A percentile compares a stretch with the other conserved stretches of the same genome.
Evolutionary conservation across 2,329 filamentous ascomycete genomes (phyloP).

Genomic region (Pseudogymnoascus sp.): DNA sequence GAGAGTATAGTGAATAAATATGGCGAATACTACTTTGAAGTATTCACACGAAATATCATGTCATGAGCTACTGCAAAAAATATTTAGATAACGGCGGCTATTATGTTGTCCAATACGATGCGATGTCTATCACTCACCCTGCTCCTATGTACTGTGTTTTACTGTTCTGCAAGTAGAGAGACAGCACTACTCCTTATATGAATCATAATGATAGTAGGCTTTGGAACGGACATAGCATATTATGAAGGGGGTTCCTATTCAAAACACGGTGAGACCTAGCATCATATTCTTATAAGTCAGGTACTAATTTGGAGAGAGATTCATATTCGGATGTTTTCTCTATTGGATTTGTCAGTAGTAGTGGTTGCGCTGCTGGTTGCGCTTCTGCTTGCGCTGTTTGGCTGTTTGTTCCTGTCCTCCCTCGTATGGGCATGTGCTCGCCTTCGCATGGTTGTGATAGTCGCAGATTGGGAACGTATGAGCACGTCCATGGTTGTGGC

Average conservation of each 20-base stretch:
- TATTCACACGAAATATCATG: background rate
- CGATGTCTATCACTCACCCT: background rate
- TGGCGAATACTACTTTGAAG: background rate
- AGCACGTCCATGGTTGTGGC: background rate
- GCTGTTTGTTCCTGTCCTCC: background rate
- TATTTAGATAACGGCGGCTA: background rate
- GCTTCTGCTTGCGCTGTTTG: background rate
- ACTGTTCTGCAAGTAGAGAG: background rate
- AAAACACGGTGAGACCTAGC: background rate
- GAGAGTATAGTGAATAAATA: background rate
- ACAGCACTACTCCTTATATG: background rate
- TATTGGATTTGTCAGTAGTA: background rate
- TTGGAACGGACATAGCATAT: background rate
- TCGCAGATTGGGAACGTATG: background rate
- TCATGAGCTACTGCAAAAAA: background rate
- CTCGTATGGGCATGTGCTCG: background rate
- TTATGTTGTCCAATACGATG: background rate
- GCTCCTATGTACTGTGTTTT: background rate
- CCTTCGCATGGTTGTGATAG: background rate
- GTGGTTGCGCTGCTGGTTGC: background rate
- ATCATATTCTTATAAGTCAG: background rate
- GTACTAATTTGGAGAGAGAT: background rate
- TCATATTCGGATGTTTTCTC: background rate
- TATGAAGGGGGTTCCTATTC: background rate
- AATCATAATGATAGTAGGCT: background rate